Conservation (phyloP, 768 basidiomycete genomes). For the Galerina marginata region DNA sequence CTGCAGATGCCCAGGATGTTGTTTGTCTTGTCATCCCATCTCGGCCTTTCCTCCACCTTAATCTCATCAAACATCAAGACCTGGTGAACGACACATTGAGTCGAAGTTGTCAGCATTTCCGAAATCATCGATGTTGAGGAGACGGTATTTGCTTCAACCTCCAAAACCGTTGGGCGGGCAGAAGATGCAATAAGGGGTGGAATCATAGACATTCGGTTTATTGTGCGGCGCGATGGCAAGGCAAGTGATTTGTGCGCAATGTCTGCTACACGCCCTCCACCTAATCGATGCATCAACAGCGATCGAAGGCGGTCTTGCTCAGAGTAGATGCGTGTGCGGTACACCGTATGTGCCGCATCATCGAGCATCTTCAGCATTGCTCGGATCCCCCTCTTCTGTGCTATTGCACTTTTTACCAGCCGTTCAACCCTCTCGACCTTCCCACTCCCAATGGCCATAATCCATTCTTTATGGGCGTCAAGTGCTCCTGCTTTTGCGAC, state of each 20-base stretch:
- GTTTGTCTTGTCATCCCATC: slow-evolving; percentile 23
- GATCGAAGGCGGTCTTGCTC: slow-evolving; percentile 22
- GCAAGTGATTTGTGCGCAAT: slow-evolving; percentile 25
- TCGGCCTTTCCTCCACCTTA: slow-evolving; percentile 9
- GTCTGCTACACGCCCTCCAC: slow-evolving; percentile 19
- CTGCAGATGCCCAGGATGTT: slow-evolving; percentile 16
- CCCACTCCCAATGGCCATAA: slow-evolving; percentile 27
- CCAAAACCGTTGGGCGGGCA: not conserved
- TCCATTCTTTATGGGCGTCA: slow-evolving; percentile 19
- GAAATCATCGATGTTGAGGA: slow-evolving; percentile 3
- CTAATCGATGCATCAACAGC: slow-evolving; percentile 21
- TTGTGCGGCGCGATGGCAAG: slow-evolving; percentile 16
- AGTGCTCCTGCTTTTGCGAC: slow-evolving; percentile 15
- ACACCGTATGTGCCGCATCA: slow-evolving; percentile 15
- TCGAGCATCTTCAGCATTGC: slow-evolving; percentile 13
- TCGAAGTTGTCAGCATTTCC: not conserved
- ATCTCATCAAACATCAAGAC: slow-evolving; percentile 25
- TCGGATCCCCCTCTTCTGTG: slow-evolving; percentile 12
- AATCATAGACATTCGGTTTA: slow-evolving; percentile 14
- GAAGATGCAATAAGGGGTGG: slow-evolving; percentile 19
- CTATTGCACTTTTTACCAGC: slow-evolving; percentile 16
- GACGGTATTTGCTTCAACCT: slow-evolving; percentile 5
- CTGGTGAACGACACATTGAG: slow-evolving; percentile 5
- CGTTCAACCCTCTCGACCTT: slow-evolving; percentile 20
- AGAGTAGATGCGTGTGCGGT: slow-evolving; percentile 23